Conservation (phyloP, 1,284 basidiomycete genomes). For the Pisolithus thermaeus region DNA sequence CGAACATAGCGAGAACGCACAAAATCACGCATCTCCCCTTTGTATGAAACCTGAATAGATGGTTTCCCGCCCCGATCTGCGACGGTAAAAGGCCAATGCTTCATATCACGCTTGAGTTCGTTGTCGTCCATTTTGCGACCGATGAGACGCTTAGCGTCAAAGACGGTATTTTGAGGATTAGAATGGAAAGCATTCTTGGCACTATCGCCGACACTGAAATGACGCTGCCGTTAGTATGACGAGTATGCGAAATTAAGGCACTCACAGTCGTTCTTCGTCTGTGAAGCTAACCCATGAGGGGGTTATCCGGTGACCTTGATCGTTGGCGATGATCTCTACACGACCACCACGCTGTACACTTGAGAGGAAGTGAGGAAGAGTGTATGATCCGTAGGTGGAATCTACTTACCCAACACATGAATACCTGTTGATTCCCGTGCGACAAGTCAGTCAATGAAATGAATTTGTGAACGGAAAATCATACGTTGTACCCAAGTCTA, state of each 20-base stretch:
- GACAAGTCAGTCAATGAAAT: conserved; percentile 16
- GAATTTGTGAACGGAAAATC: conserved; percentile 16
- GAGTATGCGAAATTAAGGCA: conserved; percentile 6
- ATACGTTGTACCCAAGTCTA: conserved; percentile 79
- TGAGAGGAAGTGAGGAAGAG: conserved; percentile 4
- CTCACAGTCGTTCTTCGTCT: conserved; percentile 86
- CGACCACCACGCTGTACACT: conserved; percentile 91
- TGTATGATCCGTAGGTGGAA: neutral
- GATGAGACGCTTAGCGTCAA: conserved; percentile 97
- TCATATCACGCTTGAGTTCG: conserved; percentile 77
- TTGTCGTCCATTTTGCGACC: conserved; percentile 80
- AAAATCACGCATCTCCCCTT: conserved; percentile 81
- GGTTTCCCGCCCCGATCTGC: conserved; percentile 83
- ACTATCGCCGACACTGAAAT: conserved; percentile 62
- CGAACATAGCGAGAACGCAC: conserved; percentile 37
- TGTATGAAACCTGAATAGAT: conserved; percentile 79
- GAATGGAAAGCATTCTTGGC: conserved; percentile 78
- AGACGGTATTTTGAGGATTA: conserved; percentile 93
- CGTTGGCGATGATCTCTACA: conserved; percentile 96
- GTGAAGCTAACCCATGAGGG: conserved; percentile 93
- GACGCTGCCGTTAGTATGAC: neutral
- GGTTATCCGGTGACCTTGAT: conserved; percentile 96
- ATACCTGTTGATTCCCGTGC: conserved; percentile 40
- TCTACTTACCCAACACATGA: conserved; percentile 67
- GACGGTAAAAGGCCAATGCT: conserved; percentile 87